phyloP scores from a whole-genome alignment of 306 rosid species.

The Prosopis cineraria region DNA sequence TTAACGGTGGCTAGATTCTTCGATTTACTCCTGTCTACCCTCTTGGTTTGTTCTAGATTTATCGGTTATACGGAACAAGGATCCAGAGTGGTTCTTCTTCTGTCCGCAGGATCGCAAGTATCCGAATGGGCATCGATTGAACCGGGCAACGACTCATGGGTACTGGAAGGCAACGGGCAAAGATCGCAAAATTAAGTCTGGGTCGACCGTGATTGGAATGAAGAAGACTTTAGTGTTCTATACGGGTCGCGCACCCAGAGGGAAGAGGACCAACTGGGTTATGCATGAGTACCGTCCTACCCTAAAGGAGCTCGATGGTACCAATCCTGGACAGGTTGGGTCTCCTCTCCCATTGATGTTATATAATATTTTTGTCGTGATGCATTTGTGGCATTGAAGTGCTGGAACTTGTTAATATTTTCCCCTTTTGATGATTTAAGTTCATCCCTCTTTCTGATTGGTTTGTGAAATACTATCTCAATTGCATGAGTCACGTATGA shows the following conservation, averaged over 20 bases:
- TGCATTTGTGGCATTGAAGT: constrained; percentile 1
- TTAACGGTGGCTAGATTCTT: constrained; percentile 14
- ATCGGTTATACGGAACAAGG: constrained; percentile 69
- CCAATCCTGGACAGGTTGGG: constrained; percentile 93
- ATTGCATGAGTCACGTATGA: neutral
- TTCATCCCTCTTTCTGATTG: constrained; percentile 10
- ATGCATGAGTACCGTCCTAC: constrained; percentile 95
- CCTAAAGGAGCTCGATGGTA: constrained; percentile 83
- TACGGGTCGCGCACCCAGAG: constrained; percentile 92
- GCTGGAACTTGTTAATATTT: neutral
- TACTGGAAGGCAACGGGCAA: constrained; percentile 99
- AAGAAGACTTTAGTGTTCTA: constrained; percentile 96
- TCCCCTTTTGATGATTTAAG: neutral
- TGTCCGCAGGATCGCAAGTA: constrained; percentile 95
- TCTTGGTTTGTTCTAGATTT: constrained; percentile 51
- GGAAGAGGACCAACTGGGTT: constrained; percentile 90
- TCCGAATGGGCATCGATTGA: constrained; percentile 86
- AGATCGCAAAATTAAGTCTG: constrained; percentile 88
- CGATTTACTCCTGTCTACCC: constrained; percentile 16
- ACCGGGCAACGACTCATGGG: constrained; percentile 82
- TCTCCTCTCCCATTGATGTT: constrained; percentile 1
- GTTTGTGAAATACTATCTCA: neutral
- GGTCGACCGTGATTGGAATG: constrained; percentile 78
- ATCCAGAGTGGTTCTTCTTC: constrained; percentile 98
- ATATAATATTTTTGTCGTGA: neutral